phyloP scores from a whole-genome alignment of 202 grass and related monocot species.

The Thinopyrum obtusiflorum region DNA sequence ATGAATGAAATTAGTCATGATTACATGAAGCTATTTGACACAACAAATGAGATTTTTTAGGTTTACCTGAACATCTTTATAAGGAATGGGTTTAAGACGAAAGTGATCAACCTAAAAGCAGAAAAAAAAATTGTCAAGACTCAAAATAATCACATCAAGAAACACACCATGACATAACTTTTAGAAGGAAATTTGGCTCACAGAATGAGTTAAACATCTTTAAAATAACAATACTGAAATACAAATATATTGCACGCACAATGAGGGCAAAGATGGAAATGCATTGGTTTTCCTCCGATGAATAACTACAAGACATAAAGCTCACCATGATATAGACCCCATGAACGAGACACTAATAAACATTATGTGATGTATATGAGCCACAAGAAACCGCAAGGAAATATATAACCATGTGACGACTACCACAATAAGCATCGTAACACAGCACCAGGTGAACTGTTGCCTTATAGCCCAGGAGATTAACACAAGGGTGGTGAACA shows the following conservation, averaged over 20 bases:
- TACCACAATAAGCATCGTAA: background rate
- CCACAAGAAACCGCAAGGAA: background rate
- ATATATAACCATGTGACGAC: background rate
- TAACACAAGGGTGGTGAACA: too few relatives aligned
- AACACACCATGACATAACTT: background rate
- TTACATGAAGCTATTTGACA: constrained; percentile 28
- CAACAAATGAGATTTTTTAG: constrained; percentile 25
- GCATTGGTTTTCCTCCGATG: background rate
- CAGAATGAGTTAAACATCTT: background rate
- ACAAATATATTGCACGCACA: background rate
- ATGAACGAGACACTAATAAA: background rate
- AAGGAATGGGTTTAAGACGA: constrained; percentile 70
- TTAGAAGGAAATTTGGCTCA: background rate
- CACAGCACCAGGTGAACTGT: background rate
- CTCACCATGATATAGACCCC: background rate
- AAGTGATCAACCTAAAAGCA: constrained; percentile 78
- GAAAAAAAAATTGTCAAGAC: constrained; percentile 20
- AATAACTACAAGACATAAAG: background rate
- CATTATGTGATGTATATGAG: background rate
- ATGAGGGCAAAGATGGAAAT: background rate
- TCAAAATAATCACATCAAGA: constrained; percentile 32
- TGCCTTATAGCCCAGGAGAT: too few relatives aligned
- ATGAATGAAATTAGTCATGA: constrained; percentile 18
- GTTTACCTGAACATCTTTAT: constrained; percentile 80
- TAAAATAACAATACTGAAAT: constrained; percentile 7